These are phyloP conservation scores for Graphiopsis chlorocephala DNA, from an alignment of 2,329 filamentous ascomycete species.

Conservation along the genomic window DNA sequence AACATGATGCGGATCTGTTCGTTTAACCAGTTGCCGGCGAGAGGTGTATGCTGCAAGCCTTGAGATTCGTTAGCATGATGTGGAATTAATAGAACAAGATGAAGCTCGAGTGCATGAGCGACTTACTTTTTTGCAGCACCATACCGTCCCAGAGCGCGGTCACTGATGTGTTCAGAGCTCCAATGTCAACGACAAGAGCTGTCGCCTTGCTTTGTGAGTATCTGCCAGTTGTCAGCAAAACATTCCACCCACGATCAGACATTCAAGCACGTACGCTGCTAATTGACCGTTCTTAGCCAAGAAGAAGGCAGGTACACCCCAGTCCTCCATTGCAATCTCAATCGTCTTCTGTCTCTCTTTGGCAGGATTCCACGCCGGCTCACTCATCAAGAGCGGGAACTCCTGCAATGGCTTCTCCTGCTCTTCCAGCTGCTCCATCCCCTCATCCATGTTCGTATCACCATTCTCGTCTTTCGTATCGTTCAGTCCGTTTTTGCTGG, in stretches of 20 bases:
- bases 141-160: constrained; percentile 93
- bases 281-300: constrained; percentile 84
- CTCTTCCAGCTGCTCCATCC: constrained; percentile 60
- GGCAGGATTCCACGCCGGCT: constrained; percentile 84
- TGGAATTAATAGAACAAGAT: background rate
- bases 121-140: constrained; percentile 71
- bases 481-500: constrained; percentile 75
- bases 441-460: constrained; percentile 54
- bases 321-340: constrained; percentile 95
- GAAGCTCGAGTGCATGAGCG: background rate
- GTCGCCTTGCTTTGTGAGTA: constrained; percentile 93
- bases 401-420: constrained; percentile 76
- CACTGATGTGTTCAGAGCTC: constrained; percentile 82
- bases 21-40: constrained; percentile 87
- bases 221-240: constrained; percentile 33
- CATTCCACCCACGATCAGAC: background rate
- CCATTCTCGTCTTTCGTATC: constrained; percentile 51
- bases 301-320: constrained; percentile 94
- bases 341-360: constrained; percentile 92
- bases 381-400: constrained; percentile 88
- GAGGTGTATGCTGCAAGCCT: constrained; percentile 77
- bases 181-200: constrained; percentile 87
- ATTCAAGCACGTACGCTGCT: constrained; percentile 57
- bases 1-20: constrained; percentile 82
- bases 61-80: background rate